Percentiles rank a stretch among this genome's conserved stretches.
These are phyloP conservation scores for Cladophialophora carrionii DNA, from an alignment of 2,329 filamentous ascomycete species.

Conservation along the genomic window DNA sequence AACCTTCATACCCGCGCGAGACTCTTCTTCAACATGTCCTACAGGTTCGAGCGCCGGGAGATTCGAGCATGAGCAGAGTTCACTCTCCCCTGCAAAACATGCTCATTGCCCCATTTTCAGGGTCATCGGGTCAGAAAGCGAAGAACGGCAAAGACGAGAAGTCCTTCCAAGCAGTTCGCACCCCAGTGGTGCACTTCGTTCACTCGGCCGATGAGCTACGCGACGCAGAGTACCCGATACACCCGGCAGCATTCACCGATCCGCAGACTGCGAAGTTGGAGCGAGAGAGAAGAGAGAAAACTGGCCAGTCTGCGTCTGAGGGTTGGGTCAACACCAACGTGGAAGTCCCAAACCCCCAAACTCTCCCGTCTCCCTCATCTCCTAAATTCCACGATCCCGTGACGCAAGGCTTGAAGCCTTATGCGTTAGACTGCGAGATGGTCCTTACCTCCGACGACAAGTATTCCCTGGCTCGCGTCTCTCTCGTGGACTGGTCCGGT, in stretches of 20 bases:
- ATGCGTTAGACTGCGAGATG: conserved; percentile 96
- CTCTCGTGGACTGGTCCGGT: conserved; percentile 81
- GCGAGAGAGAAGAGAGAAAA: conserved; percentile 56
- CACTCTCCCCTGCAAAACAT: conserved; percentile 87
- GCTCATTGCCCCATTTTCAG: conserved; percentile 73
- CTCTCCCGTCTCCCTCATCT: background rate
- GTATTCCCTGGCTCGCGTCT: conserved; percentile 85
- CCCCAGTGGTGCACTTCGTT: conserved; percentile 79
- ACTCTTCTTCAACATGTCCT: conserved; percentile 84
- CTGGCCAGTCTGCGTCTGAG: conserved; percentile 53
- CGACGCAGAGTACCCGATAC: conserved; percentile 81
- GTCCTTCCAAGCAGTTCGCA: conserved; percentile 73
- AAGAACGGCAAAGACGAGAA: conserved; percentile 63
- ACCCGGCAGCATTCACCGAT: conserved; percentile 72
- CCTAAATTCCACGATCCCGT: conserved; percentile 47
- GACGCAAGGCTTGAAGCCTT: conserved; percentile 75
- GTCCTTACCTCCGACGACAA: conserved; percentile 80
- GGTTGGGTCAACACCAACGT: conserved; percentile 86
- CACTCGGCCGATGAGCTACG: conserved; percentile 72
- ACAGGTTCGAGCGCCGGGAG: conserved; percentile 85
- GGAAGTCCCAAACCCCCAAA: conserved; percentile 56
- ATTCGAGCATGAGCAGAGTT: conserved; percentile 76
- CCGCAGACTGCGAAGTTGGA: conserved; percentile 60
- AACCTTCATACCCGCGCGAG: background rate
- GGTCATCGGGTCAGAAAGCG: conserved; percentile 64